phyloP scores from a whole-genome alignment of 1,284 basidiomycete genomes.

The Pisolithus thermaeus region DNA sequence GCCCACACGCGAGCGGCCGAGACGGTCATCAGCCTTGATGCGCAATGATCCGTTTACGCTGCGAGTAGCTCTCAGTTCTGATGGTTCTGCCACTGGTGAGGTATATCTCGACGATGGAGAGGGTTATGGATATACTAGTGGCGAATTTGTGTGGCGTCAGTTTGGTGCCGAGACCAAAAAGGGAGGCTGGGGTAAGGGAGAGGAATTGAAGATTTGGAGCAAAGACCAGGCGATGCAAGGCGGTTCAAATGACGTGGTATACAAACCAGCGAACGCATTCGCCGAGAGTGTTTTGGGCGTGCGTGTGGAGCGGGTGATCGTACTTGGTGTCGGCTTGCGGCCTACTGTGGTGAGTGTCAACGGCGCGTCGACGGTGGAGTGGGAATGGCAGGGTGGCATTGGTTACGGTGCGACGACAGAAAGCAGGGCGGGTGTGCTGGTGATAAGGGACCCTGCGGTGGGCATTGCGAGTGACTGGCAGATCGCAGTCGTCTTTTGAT shows the following conservation, averaged over 20 bases:
- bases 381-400: slow-evolving; percentile 49
- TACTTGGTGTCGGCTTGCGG: slow-evolving; percentile 66
- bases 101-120: slow-evolving; percentile 96
- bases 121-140: slow-evolving; percentile 71
- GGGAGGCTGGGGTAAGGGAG: slow-evolving; percentile 23
- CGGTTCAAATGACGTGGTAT: slow-evolving; percentile 50
- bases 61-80: slow-evolving; percentile 71
- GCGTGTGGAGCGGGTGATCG: slow-evolving; percentile 73
- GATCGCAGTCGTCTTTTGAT: slow-evolving; percentile 39
- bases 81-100: slow-evolving; percentile 68
- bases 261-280: slow-evolving; percentile 58
- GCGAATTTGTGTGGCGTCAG: slow-evolving; percentile 79
- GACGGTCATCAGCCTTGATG: slow-evolving; percentile 85
- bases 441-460: slow-evolving; percentile 78
- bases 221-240: slow-evolving; percentile 42
- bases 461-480: slow-evolving; percentile 66
- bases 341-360: slow-evolving; percentile 58
- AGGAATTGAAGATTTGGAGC: slow-evolving; percentile 47
- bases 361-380: slow-evolving; percentile 49
- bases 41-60: slow-evolving; percentile 92
- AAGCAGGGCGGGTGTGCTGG: slow-evolving; percentile 55
- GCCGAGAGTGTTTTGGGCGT: slow-evolving; percentile 64
- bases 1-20: slow-evolving; percentile 79
- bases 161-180: slow-evolving; percentile 51
- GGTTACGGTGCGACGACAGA: slow-evolving; percentile 26